Conservation (phyloP, 345 rosid species). For the Brassica carinata region DNA sequence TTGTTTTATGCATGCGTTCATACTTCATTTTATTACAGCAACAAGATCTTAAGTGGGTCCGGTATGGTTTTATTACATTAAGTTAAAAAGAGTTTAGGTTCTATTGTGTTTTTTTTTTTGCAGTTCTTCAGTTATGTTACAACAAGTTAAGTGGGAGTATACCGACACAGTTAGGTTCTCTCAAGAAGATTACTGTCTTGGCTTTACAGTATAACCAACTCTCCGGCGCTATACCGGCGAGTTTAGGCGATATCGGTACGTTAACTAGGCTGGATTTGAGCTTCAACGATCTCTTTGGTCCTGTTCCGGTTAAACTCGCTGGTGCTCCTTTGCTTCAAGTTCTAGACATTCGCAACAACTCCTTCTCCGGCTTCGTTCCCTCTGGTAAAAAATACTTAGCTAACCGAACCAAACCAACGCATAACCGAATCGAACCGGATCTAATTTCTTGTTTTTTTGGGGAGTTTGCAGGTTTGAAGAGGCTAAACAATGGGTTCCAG, state of each 20-base stretch:
- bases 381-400: too few species aligned
- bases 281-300: slow-evolving; percentile 79
- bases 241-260: slow-evolving; percentile 65
- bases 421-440: neutral
- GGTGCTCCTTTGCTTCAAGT: slow-evolving; percentile 61
- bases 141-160: slow-evolving; percentile 78
- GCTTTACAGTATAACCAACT: slow-evolving; percentile 77
- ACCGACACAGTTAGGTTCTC: slow-evolving; percentile 77
- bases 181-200: slow-evolving; percentile 68
- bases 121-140: slow-evolving; percentile 92
- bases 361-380: slow-evolving; percentile 83
- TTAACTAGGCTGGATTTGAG: slow-evolving; percentile 84
- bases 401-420: neutral
- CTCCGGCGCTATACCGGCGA: slow-evolving; percentile 93
- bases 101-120: neutral
- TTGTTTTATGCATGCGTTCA: slow-evolving; percentile 28
- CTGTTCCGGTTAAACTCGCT: slow-evolving; percentile 74
- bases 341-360: slow-evolving; percentile 83
- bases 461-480: slow-evolving; percentile 63
- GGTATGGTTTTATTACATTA: slow-evolving; percentile 14
- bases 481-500: slow-evolving; percentile 68
- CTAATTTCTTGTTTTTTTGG: neutral
- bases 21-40: slow-evolving; percentile 23
- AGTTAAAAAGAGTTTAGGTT: neutral
- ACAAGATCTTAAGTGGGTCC: slow-evolving; percentile 16